Percentiles rank a stretch among this genome's conserved stretches.
Evolutionary conservation across 768 basidiomycete species (phyloP).

Genomic region (Leccinum variicolor): DNA sequence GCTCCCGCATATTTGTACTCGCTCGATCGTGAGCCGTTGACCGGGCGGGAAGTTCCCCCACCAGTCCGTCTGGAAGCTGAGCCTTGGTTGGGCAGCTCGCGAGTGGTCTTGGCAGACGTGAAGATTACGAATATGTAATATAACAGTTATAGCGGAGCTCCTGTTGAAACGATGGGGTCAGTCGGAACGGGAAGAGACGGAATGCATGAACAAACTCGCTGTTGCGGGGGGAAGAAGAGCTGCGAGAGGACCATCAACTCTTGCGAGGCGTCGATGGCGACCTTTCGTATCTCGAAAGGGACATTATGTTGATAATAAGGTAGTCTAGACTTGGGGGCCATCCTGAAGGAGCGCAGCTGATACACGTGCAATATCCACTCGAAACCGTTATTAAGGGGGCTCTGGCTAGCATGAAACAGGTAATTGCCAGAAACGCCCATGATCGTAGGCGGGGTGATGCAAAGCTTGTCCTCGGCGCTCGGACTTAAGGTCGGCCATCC

Average conservation of each 20-base stretch:
- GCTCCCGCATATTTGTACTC: conserved; percentile 27
- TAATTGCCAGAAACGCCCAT: conserved; percentile 31
- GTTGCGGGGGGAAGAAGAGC: conserved; percentile 28
- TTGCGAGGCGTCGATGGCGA: conserved; percentile 31
- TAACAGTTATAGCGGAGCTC: conserved; percentile 23
- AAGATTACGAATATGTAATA: conserved; percentile 51
- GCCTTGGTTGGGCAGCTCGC: conserved; percentile 31
- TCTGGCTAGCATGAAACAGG: conserved; percentile 34
- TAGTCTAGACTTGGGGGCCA: conserved; percentile 21
- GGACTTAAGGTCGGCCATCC: conserved; percentile 33
- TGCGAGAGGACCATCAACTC: conserved; percentile 31
- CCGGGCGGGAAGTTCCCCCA: conserved; percentile 32
- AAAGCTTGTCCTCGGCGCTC: conserved; percentile 29
- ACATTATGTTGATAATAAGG: conserved; percentile 31
- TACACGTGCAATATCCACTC: conserved; percentile 33
- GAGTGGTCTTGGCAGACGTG: conserved; percentile 56
- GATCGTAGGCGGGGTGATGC: conserved; percentile 31
- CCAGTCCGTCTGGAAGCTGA: conserved; percentile 33
- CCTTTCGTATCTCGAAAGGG: conserved; percentile 32
- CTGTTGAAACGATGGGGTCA: conserved; percentile 11
- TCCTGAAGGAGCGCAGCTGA: conserved; percentile 32
- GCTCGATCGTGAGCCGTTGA: conserved; percentile 30
- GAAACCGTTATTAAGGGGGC: conserved; percentile 28
- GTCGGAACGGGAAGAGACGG: neutral
- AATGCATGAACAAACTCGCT: conserved; percentile 11